These are phyloP conservation scores for Serpula lacrymans DNA, from an alignment of 768 basidiomycete species.

Conservation along the genomic window DNA sequence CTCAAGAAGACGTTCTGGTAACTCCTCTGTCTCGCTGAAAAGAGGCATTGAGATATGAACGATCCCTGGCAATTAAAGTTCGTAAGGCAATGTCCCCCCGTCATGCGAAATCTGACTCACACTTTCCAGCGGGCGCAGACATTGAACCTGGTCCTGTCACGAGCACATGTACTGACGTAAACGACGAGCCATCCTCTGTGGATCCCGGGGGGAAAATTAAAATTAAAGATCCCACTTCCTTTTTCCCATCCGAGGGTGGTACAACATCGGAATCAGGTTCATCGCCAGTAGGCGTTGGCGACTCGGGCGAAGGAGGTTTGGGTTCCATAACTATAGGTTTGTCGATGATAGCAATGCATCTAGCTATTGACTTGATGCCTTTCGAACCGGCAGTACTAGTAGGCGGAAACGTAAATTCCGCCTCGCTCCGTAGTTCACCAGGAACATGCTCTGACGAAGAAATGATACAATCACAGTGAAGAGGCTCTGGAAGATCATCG, in stretches of 20 bases:
- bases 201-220: conserved; percentile 74
- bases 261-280: conserved; percentile 17
- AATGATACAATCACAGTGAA: conserved; percentile 55
- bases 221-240: too few species aligned
- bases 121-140: conserved; percentile 71
- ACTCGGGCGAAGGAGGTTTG: conserved; percentile 8
- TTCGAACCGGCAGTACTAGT: background rate
- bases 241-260: conserved; percentile 45
- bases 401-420: conserved; percentile 14
- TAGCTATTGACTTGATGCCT: conserved; percentile 33
- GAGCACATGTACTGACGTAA: conserved; percentile 55
- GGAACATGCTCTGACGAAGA: conserved; percentile 41
- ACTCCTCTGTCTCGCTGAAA: conserved; percentile 11
- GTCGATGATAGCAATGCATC: conserved; percentile 51
- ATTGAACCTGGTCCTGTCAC: conserved; percentile 71
- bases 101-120: conserved; percentile 37
- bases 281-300: conserved; percentile 23
- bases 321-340: conserved; percentile 36
- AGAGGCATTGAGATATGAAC: conserved; percentile 56
- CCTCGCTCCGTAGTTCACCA: conserved; percentile 18
- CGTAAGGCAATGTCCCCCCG: conserved; percentile 3
- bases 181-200: conserved; percentile 43
- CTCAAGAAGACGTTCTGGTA: conserved; percentile 40
- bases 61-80: conserved; percentile 42
- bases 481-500: conserved; percentile 56